Base-by-base conservation (phyloP, 805 yeast genomes). In the Nakazawaea siamensis region DNA sequence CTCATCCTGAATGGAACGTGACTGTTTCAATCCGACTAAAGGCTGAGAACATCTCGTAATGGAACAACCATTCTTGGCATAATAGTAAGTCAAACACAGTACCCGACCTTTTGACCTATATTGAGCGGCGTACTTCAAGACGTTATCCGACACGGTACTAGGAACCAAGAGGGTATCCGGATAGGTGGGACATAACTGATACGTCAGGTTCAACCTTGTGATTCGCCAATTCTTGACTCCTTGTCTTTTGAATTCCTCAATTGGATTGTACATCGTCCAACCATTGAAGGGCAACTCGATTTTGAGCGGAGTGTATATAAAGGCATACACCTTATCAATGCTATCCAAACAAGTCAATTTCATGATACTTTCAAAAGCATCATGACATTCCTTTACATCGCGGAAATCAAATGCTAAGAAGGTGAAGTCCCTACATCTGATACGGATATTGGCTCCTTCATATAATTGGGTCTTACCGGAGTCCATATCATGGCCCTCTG, bases 11-110 rank as follows among this genome's bases (percentile, higher is more conserved):
- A 84, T 67, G 2, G 94, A 86, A 32, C 97, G 62, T 44, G 78
- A 75, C 51, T 87, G 94, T 40, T 85, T 87, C 13, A 92, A 48
- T 0, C 98, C 97, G 1, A 88, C 88, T 43, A 90, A 57, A 0
- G 98, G 98, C 58, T 92, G 98, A 2, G 97, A 68, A 47, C 95
- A 84, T 39, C 98, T 65, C 1, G 92, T 78, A 13, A 92, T 86
- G 1, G 92, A 70, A 49, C 92, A 78, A 1, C 79, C 76, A 46
- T 75, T 85, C 29, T 67, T 59, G 33, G 69, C 56, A 53, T 87
- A 83, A 49, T 71, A 79, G 55, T 87, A 92, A 2, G 88, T 72
- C 27, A 92, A 58, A 0, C 77, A 80, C 0, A 97, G 97, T 4
- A 92, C 70, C 43, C 98, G 62, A 39, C 70, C 73, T 51, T 90